These are phyloP conservation scores for Periglandula ipomoeae DNA, from an alignment of 2,329 filamentous ascomycete species.

Conservation along the genomic window DNA sequence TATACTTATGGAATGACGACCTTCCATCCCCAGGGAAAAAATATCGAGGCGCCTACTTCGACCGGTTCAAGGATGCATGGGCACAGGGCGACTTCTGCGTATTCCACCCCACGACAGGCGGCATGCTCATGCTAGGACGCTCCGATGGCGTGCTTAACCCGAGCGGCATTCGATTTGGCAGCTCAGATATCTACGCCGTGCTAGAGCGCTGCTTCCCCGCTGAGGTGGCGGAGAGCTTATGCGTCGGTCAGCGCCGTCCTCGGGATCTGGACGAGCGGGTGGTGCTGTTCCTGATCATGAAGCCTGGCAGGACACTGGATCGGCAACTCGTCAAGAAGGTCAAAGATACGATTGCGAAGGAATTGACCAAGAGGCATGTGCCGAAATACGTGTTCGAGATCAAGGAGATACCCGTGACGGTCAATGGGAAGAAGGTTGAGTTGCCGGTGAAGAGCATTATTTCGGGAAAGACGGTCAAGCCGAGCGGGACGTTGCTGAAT, in stretches of 20 bases:
- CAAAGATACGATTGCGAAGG: conserved; percentile 54
- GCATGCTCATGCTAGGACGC: conserved; percentile 58
- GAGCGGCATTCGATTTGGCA: conserved; percentile 69
- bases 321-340: conserved; percentile 45
- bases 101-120: conserved; percentile 57
- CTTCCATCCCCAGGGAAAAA: conserved; percentile 39
- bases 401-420: conserved; percentile 70
- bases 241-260: conserved; percentile 66
- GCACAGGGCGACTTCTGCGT: conserved; percentile 75
- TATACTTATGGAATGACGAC: conserved; percentile 53
- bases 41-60: conserved; percentile 54
- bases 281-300: conserved; percentile 47
- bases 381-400: conserved; percentile 73
- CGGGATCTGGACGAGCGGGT: conserved; percentile 44
- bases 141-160: conserved; percentile 77
- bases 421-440: conserved; percentile 82
- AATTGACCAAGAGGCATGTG: conserved; percentile 64
- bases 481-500: conserved; percentile 69
- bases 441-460: conserved; percentile 79
- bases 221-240: conserved; percentile 61
- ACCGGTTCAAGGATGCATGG: conserved; percentile 60
- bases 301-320: conserved; percentile 46
- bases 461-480: conserved; percentile 62
- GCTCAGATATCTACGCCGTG: conserved; percentile 70
- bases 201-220: conserved; percentile 57